Evolutionary conservation across 495 filamentous ascomycete species (phyloP), one percentile per base, ranked within the genome.

Genomic region (Xylaria cubensis): DNA sequence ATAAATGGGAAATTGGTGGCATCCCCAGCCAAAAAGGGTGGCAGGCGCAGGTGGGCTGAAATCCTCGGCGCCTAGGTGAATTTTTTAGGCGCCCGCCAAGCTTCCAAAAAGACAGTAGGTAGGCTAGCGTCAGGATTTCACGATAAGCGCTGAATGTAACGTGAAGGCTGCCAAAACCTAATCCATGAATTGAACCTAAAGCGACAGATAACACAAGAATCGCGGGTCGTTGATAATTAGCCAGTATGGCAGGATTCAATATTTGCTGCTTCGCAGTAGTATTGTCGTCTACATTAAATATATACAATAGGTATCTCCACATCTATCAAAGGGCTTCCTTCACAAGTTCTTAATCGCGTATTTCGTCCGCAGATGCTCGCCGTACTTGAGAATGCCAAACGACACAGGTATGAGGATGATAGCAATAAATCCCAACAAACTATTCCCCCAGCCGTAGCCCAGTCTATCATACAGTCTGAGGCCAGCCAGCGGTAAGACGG

Each of bases 391-490:
- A 24, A 91, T 83, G 15, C 86, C 58, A 51, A 87, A 73, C 0
- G 90, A 81, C 4, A 84, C 82, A 12, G 88, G 88, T 34, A 86
- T 79, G 70, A 89, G 64, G 17, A 79, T 79, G 19, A 90, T 61
- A 17, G 84, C 84, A 58, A 90, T 77, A 55, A 90, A 90, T 0
- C 78, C 89, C 36, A 91, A 76, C 41, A 89, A 67, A 19, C 82
- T 86, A 72, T 91, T 91, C 0, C 89, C 89, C 88, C 89, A 91
- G 5, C 90, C 90, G n/a, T 87, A 78, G 0, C 89, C 89, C 0
- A 92, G 79, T 0, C 73, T 73, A 0, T 75, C 66, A 67, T 89
- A 91, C 85, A 92, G 87, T 0, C 48, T 67, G 41, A 84, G 74
- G 8, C 88, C 88, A 10, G 83, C 86, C 7, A 91, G 80, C 1